A percentile compares a stretch with the other conserved stretches of the same genome.
phyloP scores from a whole-genome alignment of 176 grass and related monocot species.

The Oryza longistaminata region DNA sequence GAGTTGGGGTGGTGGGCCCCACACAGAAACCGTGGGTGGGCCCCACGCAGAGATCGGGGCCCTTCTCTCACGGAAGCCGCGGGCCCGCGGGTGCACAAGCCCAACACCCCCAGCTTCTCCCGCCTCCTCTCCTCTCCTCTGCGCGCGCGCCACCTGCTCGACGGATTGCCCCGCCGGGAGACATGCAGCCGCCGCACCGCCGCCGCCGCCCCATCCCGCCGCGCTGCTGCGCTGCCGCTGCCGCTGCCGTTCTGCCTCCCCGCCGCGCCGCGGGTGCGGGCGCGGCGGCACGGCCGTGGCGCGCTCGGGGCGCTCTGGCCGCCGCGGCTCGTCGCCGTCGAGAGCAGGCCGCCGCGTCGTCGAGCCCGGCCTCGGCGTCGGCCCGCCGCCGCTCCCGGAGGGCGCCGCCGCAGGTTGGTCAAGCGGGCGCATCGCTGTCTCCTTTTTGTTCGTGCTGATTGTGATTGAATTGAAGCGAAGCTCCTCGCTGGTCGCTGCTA shows the following conservation, averaged over 20 bases:
- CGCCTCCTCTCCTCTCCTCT: background rate
- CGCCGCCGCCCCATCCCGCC: background rate
- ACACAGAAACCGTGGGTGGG: background rate
- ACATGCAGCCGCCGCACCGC: constrained; percentile 14
- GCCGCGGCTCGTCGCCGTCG: constrained; percentile 28
- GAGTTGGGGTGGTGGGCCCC: background rate
- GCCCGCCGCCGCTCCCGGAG: background rate
- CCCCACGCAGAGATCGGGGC: background rate
- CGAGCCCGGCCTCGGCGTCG: background rate
- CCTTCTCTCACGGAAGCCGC: background rate
- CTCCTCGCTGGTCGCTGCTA: too few species aligned
- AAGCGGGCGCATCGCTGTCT: too few species aligned
- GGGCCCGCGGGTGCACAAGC: too few species aligned
- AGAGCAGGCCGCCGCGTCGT: constrained; percentile 36
- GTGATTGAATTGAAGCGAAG: background rate
- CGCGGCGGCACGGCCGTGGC: background rate
- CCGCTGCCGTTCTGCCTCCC: background rate
- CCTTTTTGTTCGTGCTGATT: too few species aligned
- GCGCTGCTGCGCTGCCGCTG: background rate
- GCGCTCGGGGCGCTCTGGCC: constrained; percentile 28
- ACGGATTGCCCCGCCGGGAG: constrained; percentile 27
- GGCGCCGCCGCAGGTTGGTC: constrained; percentile 1
- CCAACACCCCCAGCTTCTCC: too few species aligned
- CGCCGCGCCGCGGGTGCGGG: background rate
- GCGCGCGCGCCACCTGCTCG: constrained; percentile 22